phyloP scores from a whole-genome alignment of 306 rosid genomes.

The Adenanthera pavonina region DNA sequence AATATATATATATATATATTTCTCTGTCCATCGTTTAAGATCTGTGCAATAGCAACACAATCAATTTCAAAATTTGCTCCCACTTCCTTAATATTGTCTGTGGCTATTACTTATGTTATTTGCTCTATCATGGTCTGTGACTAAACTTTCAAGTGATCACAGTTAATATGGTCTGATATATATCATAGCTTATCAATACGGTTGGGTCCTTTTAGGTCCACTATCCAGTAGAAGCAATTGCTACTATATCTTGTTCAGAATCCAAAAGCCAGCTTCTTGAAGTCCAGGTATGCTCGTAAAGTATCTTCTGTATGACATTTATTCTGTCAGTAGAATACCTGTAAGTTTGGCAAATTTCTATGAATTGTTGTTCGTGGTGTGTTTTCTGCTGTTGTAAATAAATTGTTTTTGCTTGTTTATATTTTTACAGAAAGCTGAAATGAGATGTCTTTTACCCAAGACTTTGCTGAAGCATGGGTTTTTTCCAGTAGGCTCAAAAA shows the following conservation, averaged over 20 bases:
- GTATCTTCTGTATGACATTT: constrained; percentile 5
- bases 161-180: constrained; percentile 6
- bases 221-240: constrained; percentile 84
- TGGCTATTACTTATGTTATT: constrained; percentile 23
- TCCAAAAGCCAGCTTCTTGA: constrained; percentile 86
- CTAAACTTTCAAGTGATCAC: not conserved
- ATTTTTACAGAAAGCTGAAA: constrained; percentile 81
- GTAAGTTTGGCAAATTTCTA: constrained; percentile 8
- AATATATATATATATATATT: too few species aligned
- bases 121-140: constrained; percentile 15
- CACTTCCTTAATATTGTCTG: not conserved
- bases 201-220: constrained; percentile 66
- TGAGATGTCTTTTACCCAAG: constrained; percentile 88
- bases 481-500: constrained; percentile 52
- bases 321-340: constrained; percentile 25
- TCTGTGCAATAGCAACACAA: too few species aligned
- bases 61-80: constrained; percentile 14
- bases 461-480: constrained; percentile 74
- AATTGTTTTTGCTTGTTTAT: constrained; percentile 18
- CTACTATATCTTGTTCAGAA: constrained; percentile 61
- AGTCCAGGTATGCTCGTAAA: constrained; percentile 67
- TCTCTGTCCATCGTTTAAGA: too few species aligned
- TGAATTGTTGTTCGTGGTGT: not conserved
- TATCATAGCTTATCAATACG: constrained; percentile 26
- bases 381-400: constrained; percentile 1